These are phyloP conservation scores for Trichoderma sp. DNA, from an alignment of 2,329 filamentous ascomycete species.

Conservation along the genomic window DNA sequence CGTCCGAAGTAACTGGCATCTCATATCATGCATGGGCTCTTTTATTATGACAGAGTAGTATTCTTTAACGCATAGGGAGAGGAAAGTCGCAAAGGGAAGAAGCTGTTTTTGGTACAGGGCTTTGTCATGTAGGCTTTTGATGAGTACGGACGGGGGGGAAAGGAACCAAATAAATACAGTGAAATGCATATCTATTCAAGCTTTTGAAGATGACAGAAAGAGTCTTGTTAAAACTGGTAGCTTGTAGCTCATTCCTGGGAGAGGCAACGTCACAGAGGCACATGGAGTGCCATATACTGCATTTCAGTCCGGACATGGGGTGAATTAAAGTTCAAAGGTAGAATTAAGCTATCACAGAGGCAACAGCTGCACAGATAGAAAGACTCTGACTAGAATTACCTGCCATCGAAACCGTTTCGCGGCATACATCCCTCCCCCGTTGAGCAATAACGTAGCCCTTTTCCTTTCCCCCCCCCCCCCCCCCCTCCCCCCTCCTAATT, in stretches of 20 bases:
- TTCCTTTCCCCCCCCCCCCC: neutral
- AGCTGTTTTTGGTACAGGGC: neutral
- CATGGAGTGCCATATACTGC: too few relatives aligned
- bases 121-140: neutral
- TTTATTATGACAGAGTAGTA: neutral
- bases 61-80: neutral
- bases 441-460: neutral
- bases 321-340: neutral
- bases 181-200: neutral
- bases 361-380: neutral
- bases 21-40: neutral
- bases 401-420: neutral
- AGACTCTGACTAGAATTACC: neutral
- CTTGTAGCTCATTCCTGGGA: too few relatives aligned
- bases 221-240: too few relatives aligned
- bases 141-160: neutral
- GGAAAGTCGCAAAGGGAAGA: neutral
- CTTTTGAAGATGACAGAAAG: too few relatives aligned
- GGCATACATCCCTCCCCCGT: neutral
- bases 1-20: neutral
- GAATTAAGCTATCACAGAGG: neutral
- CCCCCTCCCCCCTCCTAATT: too few relatives aligned
- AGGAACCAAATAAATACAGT: neutral
- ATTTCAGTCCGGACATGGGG: neutral
- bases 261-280: too few relatives aligned